These are phyloP conservation scores for Meira nashicola DNA, from an alignment of 1,284 basidiomycete species.

Conservation along the genomic window DNA sequence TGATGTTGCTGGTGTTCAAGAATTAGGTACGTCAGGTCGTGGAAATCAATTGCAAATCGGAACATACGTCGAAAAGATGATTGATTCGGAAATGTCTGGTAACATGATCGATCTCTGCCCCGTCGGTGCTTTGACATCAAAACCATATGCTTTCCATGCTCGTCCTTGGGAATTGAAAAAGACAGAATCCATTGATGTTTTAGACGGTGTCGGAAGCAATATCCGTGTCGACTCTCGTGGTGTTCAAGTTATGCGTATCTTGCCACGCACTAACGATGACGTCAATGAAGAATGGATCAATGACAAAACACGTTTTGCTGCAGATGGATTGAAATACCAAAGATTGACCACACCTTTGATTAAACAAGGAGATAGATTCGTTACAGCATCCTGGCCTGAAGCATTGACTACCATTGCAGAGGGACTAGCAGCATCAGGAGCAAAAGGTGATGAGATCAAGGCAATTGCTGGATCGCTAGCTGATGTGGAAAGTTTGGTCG, in stretches of 20 bases:
- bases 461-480: constrained; percentile 87
- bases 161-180: constrained; percentile 98
- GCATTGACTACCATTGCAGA: constrained; percentile 74
- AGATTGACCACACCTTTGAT: constrained; percentile 87
- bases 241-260: constrained; percentile 92
- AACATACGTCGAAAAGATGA: constrained; percentile 94
- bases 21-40: constrained; percentile 91
- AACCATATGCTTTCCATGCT: constrained; percentile 95
- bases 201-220: constrained; percentile 96
- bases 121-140: constrained; percentile 94
- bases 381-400: constrained; percentile 86
- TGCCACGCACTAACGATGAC: constrained; percentile 92
- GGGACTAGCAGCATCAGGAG: constrained; percentile 74
- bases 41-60: constrained; percentile 99
- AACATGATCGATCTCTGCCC: constrained; percentile 93
- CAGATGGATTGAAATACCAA: constrained; percentile 93
- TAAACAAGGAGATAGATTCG: constrained; percentile 86
- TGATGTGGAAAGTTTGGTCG: constrained; percentile 88
- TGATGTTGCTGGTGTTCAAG: constrained; percentile 96
- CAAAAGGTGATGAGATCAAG: constrained; percentile 90
- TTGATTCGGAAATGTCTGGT: constrained; percentile 95
- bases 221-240: constrained; percentile 95
- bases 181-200: constrained; percentile 94
- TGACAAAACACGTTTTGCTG: constrained; percentile 96
- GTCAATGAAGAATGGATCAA: constrained; percentile 99